phyloP scores from a whole-genome alignment of 2,329 filamentous ascomycete genomes.

The Pseudopithomyces maydicus region DNA sequence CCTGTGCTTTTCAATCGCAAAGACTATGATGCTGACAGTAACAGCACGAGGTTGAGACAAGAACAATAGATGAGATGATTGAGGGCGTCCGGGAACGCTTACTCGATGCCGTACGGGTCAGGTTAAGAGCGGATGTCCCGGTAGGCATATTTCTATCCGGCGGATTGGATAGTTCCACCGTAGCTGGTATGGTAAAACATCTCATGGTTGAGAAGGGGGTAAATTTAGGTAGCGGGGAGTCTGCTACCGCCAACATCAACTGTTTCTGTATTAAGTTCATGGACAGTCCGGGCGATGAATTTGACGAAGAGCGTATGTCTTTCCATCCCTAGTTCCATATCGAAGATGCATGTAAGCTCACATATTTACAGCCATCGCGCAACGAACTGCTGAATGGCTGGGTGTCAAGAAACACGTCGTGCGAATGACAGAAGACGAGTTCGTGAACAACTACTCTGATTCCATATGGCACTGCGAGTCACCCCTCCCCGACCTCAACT shows the following conservation, averaged over 20 bases:
- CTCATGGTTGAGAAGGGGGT: constrained; percentile 47
- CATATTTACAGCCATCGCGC: constrained; percentile 54
- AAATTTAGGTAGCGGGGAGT: constrained; percentile 51
- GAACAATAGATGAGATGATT: constrained; percentile 58
- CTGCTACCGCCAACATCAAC: constrained; percentile 32
- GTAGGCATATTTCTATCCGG: constrained; percentile 63
- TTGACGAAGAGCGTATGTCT: constrained; percentile 37
- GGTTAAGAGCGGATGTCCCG: constrained; percentile 62
- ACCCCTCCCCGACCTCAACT: constrained; percentile 58
- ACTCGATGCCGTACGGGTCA: constrained; percentile 58
- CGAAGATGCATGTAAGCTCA: constrained; percentile 38
- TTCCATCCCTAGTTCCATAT: constrained; percentile 5
- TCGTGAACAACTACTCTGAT: constrained; percentile 52
- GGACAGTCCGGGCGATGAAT: constrained; percentile 39
- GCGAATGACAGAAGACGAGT: constrained; percentile 46
- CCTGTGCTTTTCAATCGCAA: background rate
- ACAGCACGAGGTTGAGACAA: constrained; percentile 42
- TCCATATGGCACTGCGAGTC: constrained; percentile 53
- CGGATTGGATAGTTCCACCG: constrained; percentile 62
- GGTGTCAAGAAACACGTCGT: constrained; percentile 52
- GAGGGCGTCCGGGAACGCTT: constrained; percentile 55
- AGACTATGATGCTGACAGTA: background rate
- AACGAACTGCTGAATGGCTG: constrained; percentile 55
- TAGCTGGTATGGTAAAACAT: constrained; percentile 62
- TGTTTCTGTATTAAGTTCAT: constrained; percentile 62